A percentile compares a stretch with the other conserved stretches of the same genome.
Conservation (phyloP, 2,329 filamentous ascomycete genomes). For the Trichoderma koningii region DNA sequence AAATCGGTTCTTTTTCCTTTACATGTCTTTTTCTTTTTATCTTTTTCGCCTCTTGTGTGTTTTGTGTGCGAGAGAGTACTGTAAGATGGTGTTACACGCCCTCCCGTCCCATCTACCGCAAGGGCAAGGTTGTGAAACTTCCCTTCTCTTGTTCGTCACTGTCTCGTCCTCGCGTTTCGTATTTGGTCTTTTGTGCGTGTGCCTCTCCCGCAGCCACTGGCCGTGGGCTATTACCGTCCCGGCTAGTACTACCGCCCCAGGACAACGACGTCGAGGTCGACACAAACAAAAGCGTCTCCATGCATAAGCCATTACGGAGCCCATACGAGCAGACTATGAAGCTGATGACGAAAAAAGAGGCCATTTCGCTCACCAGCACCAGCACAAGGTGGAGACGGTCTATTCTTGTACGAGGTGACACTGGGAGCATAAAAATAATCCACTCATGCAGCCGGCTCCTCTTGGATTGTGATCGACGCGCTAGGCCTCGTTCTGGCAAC, state of each 20-base stretch:
- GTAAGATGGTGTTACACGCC: background rate
- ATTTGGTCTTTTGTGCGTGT: constrained; percentile 19
- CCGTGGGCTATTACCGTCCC: background rate
- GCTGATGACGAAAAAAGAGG: constrained; percentile 21
- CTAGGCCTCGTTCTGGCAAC: constrained; percentile 21
- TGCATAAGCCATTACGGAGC: constrained; percentile 24
- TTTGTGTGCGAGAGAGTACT: background rate
- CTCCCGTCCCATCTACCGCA: background rate
- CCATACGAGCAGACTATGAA: constrained; percentile 21
- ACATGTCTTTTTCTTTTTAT: background rate
- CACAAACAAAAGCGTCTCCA: constrained; percentile 12
- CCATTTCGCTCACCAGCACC: background rate
- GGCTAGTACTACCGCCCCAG: constrained; percentile 9
- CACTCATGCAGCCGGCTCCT: constrained; percentile 23
- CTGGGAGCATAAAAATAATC: constrained; percentile 20
- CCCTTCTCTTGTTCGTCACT: background rate
- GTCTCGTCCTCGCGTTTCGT: constrained; percentile 11
- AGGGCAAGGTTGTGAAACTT: background rate
- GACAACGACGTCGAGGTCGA: background rate
- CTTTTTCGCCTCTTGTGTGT: background rate
- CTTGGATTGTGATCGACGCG: constrained; percentile 27
- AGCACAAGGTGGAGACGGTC: background rate
- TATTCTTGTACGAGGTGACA: constrained; percentile 18
- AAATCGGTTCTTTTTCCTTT: background rate
- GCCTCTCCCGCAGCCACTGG: constrained; percentile 9